Conservation (phyloP, 441 rosid species). For the Populus trichocarpa region DNA sequence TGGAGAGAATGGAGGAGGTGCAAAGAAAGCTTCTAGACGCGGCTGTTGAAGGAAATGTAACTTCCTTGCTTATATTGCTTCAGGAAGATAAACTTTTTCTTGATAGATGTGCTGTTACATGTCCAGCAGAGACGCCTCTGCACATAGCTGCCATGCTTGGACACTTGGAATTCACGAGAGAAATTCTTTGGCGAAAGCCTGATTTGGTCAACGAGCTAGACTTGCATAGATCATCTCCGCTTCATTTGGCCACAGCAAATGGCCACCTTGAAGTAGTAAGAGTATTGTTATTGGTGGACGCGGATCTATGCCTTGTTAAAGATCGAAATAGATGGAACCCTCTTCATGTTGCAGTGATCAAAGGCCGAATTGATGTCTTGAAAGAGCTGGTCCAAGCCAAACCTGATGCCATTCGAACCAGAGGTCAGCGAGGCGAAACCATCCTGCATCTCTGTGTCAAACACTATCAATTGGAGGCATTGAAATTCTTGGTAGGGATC, state of each 20-base stretch:
- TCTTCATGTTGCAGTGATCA: constrained; percentile 29
- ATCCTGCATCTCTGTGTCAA: constrained; percentile 26
- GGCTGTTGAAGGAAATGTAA: constrained; percentile 10
- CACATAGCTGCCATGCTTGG: constrained; percentile 27
- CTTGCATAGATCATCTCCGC: constrained; percentile 18
- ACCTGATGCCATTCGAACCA: constrained; percentile 19
- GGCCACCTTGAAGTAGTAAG: constrained; percentile 25
- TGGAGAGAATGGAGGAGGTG: too few relatives aligned
- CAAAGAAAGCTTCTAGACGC: constrained; percentile 1
- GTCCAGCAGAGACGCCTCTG: constrained; percentile 17
- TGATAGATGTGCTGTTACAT: neutral
- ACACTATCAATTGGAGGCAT: constrained; percentile 19
- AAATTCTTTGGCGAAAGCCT: constrained; percentile 15
- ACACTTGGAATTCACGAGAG: constrained; percentile 19
- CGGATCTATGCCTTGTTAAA: constrained; percentile 14
- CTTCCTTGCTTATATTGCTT: constrained; percentile 7
- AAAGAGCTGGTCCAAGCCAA: constrained; percentile 16
- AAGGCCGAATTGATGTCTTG: constrained; percentile 25
- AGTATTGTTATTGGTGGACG: constrained; percentile 17
- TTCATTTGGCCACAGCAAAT: constrained; percentile 28
- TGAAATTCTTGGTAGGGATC: constrained; percentile 24
- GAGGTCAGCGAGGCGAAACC: constrained; percentile 23
- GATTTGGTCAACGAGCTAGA: constrained; percentile 23
- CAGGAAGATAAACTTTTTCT: constrained; percentile 10
- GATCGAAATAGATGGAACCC: constrained; percentile 28